Base-by-base conservation (phyloP, 148 eudicot species). In the Camellia granthamiana region DNA sequence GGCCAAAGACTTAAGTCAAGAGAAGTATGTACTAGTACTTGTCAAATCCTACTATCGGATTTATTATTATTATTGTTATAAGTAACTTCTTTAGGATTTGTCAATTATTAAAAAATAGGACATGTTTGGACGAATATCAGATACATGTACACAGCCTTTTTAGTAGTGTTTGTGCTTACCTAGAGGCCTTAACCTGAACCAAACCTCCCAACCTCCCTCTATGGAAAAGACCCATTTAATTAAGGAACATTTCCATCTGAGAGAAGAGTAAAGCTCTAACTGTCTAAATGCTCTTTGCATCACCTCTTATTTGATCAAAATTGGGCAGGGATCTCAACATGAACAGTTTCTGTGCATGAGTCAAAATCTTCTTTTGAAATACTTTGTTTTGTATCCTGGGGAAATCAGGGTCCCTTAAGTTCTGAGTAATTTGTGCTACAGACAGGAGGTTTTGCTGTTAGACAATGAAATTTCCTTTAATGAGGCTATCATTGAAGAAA, bases 391-490 rank as follows among this genome's bases (percentile, higher is more conserved):
- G 1, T 60, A 60, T 60, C 64, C 64, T 60, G 3, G 64, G 11
- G 58, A 55, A 55, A 55, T 55, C 52, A 63, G 21, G 69, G 13
- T 19, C 72, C 62, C 80, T 55, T 78, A 41, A 41, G 13, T 41
- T 78, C 64, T 56, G 4, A 16, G 18, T 68, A 58, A 81, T 81
- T 63, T 70, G 63, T 19, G 79, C 19, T 19, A 66, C 84, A 81
- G 84, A 42, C 80, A 81, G 42, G 80, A 81, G 69, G 69, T 76
- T 77, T 61, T 77, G 23, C 84, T 69, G 44, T 72, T 81, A 77
- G 84, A 81, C 84, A 81, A 81, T 68, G 84, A 81, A 54, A 51
- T 81, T 51, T 54, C 71, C 76, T 81, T 81, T 49, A 81, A 81
- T 8, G 84, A 81, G 49, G 83, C 76, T 56, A 49, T 81, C 60